Percentiles rank a stretch among this genome's conserved stretches.
Conservation (phyloP, 768 basidiomycete species). For the Russula sp. region DNA sequence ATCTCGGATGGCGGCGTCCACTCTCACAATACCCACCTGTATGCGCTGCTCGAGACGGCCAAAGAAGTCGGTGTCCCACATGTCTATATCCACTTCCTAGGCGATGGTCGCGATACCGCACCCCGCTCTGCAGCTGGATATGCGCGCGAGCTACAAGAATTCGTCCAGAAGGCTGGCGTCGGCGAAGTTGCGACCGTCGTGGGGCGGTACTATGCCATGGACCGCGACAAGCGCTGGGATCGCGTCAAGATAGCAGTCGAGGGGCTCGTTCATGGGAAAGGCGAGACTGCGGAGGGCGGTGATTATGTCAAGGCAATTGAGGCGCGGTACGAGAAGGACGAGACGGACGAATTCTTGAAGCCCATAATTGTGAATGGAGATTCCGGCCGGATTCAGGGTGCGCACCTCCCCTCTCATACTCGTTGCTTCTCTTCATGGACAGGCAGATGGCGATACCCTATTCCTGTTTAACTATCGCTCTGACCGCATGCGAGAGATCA, state of each 20-base stretch:
- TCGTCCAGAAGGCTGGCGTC: constrained; percentile 67
- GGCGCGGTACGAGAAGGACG: constrained; percentile 72
- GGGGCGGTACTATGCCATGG: constrained; percentile 95
- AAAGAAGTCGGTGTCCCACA: constrained; percentile 81
- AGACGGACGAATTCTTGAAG: constrained; percentile 95
- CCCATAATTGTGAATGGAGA: constrained; percentile 84
- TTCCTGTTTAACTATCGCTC: constrained; percentile 99
- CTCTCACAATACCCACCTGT: constrained; percentile 88
- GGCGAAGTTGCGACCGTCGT: constrained; percentile 82
- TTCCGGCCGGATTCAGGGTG: constrained; percentile 76
- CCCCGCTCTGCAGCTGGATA: constrained; percentile 78
- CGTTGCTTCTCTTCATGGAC: background rate
- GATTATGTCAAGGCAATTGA: constrained; percentile 62
- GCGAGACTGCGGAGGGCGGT: constrained; percentile 53
- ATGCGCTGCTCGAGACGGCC: constrained; percentile 84
- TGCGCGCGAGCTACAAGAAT: constrained; percentile 67
- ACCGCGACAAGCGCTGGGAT: constrained; percentile 96
- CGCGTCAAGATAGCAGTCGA: constrained; percentile 86
- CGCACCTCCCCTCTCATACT: constrained; percentile 4
- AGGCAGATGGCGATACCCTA: constrained; percentile 72
- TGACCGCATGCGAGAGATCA: constrained; percentile 91
- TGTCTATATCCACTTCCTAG: constrained; percentile 90
- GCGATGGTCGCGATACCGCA: constrained; percentile 92
- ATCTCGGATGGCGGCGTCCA: constrained; percentile 96
- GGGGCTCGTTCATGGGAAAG: constrained; percentile 58